These are phyloP conservation scores for Picochlorum sp. DNA, from an alignment of 139 green algal genomes.

Conservation along the genomic window DNA sequence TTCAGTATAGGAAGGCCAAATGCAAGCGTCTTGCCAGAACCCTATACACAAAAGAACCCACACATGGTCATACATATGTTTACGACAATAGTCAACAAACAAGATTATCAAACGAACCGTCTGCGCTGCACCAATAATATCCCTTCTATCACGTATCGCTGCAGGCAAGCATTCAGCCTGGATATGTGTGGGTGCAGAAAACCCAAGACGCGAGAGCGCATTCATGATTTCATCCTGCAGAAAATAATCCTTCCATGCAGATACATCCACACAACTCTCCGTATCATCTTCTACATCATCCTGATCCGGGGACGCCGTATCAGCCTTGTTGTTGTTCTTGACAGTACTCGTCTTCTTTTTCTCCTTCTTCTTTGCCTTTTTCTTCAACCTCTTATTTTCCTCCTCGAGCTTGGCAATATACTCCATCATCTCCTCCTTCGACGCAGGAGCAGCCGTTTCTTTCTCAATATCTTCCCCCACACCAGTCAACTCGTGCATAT, in stretches of 20 bases:
- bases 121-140: conserved; percentile 93
- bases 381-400: neutral
- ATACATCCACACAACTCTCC: conserved; percentile 13
- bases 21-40: conserved; percentile 95
- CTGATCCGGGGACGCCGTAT: conserved; percentile 1
- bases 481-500: conserved; percentile 22
- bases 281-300: neutral
- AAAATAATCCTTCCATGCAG: conserved; percentile 19
- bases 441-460: conserved; percentile 1
- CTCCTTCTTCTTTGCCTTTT: conserved; percentile 1
- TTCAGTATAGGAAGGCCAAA: conserved; percentile 91
- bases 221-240: conserved; percentile 19
- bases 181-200: conserved; percentile 63
- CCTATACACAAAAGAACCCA: conserved; percentile 31
- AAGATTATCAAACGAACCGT: conserved; percentile 41
- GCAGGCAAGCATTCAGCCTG: conserved; percentile 65
- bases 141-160: conserved; percentile 53
- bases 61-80: conserved; percentile 53
- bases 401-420: conserved; percentile 4
- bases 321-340: neutral
- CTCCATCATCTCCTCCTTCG: conserved; percentile 1
- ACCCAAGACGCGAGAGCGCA: conserved; percentile 33
- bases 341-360: neutral
- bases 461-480: conserved; percentile 10
- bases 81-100: neutral